Evolutionary conservation across 129 eudicot species (phyloP).

Genomic region (Chrysanthemum makinoi): DNA sequence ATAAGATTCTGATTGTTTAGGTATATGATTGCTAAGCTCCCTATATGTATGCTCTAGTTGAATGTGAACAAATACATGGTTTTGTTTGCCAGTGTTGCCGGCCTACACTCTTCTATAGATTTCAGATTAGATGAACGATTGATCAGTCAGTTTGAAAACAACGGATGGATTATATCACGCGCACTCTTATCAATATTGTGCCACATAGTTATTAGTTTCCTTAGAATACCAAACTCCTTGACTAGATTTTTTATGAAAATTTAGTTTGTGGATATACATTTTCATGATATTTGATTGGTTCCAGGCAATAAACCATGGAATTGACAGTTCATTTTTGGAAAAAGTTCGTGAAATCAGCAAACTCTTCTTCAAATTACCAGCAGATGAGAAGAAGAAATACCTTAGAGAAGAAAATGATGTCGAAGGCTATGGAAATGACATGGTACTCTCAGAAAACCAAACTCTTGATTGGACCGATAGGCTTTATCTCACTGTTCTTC

Average conservation of each 20-base stretch:
- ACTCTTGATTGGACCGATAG: conserved; percentile 62
- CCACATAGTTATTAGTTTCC: not conserved
- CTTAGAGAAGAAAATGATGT: conserved; percentile 33
- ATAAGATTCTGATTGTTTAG: no score
- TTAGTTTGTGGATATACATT: not conserved
- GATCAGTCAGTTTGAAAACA: not conserved
- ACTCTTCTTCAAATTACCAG: conserved; percentile 39
- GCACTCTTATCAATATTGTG: conserved; percentile 8
- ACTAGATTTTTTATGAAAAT: not conserved
- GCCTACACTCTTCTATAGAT: not conserved
- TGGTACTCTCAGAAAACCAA: conserved; percentile 44
- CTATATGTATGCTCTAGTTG: no score
- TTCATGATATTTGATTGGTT: not conserved
- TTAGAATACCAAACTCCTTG: not conserved
- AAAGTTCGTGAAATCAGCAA: conserved; percentile 31
- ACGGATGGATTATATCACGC: not conserved
- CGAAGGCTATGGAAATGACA: conserved; percentile 68
- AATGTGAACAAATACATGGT: no score
- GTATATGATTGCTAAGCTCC: not conserved
- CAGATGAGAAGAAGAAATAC: conserved; percentile 49
- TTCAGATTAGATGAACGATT: not conserved
- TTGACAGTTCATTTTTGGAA: conserved; percentile 38
- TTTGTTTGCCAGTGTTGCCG: no score
- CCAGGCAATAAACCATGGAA: conserved; percentile 59
- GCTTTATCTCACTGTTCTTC: conserved; percentile 37